Evolutionary conservation across 2,329 filamentous ascomycete genomes (phyloP).

Genomic region (Scorias spongiosa): DNA sequence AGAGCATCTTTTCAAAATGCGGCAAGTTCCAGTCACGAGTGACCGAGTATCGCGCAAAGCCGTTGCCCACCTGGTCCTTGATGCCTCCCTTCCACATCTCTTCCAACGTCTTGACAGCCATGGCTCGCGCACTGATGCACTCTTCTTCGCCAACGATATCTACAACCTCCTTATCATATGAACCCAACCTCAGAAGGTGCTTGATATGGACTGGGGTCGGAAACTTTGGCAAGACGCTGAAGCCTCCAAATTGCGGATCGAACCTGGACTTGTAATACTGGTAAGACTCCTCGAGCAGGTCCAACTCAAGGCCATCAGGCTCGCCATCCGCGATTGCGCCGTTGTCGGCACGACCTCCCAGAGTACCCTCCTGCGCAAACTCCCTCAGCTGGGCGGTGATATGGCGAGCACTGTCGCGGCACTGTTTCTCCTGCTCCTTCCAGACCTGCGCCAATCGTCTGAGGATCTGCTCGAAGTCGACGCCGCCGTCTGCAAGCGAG

Average conservation of each 20-base stretch:
- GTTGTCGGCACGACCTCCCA: conserved; percentile 23
- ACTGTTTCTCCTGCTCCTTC: conserved; percentile 70
- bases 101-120: conserved; percentile 67
- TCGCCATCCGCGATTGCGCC: conserved; percentile 18
- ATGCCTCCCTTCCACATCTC: conserved; percentile 61
- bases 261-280: conserved; percentile 67
- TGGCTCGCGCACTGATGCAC: conserved; percentile 55
- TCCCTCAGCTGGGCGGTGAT: conserved; percentile 68
- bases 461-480: conserved; percentile 72
- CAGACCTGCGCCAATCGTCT: conserved; percentile 62
- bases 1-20: conserved; percentile 94
- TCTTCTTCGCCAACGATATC: conserved; percentile 82
- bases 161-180: conserved; percentile 55
- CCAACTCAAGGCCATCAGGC: conserved; percentile 66
- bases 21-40: conserved; percentile 87
- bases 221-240: conserved; percentile 66
- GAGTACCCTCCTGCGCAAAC: conserved; percentile 77
- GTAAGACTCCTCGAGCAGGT: conserved; percentile 81
- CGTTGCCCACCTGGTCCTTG: conserved; percentile 61
- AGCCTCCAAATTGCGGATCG: conserved; percentile 65
- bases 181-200: conserved; percentile 62
- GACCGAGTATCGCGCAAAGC: conserved; percentile 74
- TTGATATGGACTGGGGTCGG: conserved; percentile 72
- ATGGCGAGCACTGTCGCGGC: conserved; percentile 67
- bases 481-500: conserved; percentile 31